These are phyloP conservation scores for Dissoconium aciculare DNA, from an alignment of 2,329 filamentous ascomycete species.

Conservation along the genomic window DNA sequence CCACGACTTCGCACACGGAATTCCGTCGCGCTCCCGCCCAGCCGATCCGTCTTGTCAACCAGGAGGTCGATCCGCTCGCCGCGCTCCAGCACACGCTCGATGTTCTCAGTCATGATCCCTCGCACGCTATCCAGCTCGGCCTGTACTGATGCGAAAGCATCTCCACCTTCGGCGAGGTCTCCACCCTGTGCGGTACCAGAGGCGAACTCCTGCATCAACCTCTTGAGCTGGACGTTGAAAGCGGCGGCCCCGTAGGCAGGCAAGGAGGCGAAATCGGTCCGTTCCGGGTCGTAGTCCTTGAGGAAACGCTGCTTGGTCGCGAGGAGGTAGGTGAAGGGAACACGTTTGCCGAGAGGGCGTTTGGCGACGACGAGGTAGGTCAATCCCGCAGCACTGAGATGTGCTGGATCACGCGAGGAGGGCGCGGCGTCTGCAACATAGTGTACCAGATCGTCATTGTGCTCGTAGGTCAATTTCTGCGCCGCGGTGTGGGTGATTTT, in stretches of 20 bases:
- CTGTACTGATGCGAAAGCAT: constrained; percentile 71
- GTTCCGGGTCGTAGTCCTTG: constrained; percentile 46
- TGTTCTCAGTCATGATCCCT: constrained; percentile 90
- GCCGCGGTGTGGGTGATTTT: constrained; percentile 71
- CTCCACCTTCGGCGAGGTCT: constrained; percentile 48
- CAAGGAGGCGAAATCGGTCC: constrained; percentile 59
- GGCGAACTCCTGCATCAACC: constrained; percentile 65
- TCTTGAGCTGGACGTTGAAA: constrained; percentile 68
- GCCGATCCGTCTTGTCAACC: constrained; percentile 87
- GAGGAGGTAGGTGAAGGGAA: constrained; percentile 83
- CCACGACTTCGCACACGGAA: constrained; percentile 79
- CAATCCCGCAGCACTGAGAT: constrained; percentile 49
- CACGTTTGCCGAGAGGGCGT: constrained; percentile 63
- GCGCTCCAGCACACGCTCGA: constrained; percentile 73
- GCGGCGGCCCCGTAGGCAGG: constrained; percentile 80
- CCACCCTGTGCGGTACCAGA: constrained; percentile 66
- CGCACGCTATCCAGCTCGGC: constrained; percentile 83
- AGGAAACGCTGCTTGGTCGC: constrained; percentile 86
- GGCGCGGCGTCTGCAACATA: constrained; percentile 64
- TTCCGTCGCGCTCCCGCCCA: constrained; percentile 77
- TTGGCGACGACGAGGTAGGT: constrained; percentile 87
- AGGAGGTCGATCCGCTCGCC: constrained; percentile 87
- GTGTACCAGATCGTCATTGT: constrained; percentile 85
- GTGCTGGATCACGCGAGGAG: constrained; percentile 16
- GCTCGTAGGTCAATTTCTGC: constrained; percentile 77